These are phyloP conservation scores for Fusarium xylarioides DNA, from an alignment of 2,329 filamentous ascomycete genomes.

Conservation along the genomic window DNA sequence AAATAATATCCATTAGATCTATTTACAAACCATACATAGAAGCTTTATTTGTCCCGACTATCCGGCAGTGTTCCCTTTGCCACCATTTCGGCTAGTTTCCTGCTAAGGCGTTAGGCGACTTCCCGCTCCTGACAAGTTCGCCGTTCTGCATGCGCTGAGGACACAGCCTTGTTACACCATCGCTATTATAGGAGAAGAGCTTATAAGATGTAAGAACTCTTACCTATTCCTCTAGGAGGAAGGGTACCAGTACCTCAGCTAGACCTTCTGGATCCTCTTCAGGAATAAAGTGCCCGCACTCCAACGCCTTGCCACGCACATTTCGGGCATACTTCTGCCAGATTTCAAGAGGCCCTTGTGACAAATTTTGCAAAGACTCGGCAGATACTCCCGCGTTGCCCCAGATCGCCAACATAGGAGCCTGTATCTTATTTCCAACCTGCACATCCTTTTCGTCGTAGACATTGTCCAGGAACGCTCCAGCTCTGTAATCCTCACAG, in stretches of 20 bases:
- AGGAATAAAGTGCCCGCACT: background rate
- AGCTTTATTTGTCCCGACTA: no score
- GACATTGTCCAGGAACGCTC: background rate
- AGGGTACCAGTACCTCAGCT: background rate
- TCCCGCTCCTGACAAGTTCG: no score
- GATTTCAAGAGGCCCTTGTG: background rate
- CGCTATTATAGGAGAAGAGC: no score
- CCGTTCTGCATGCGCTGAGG: no score
- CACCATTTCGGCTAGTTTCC: no score
- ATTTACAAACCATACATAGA: no score
- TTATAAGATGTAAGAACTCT: no score
- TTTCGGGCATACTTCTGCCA: background rate
- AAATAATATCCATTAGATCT: no score
- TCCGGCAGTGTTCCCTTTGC: no score
- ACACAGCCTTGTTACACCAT: no score
- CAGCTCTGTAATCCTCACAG: background rate
- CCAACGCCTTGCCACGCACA: background rate
- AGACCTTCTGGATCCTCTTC: background rate
- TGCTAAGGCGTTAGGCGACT: no score
- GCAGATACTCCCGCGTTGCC: background rate
- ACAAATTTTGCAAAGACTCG: background rate
- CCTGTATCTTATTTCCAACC: background rate
- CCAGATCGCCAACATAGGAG: background rate
- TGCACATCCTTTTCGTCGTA: accelerated
- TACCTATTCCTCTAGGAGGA: background rate